These are phyloP conservation scores for Aspergillus leporis DNA, from an alignment of 495 filamentous ascomycete species.

Conservation along the genomic window DNA sequence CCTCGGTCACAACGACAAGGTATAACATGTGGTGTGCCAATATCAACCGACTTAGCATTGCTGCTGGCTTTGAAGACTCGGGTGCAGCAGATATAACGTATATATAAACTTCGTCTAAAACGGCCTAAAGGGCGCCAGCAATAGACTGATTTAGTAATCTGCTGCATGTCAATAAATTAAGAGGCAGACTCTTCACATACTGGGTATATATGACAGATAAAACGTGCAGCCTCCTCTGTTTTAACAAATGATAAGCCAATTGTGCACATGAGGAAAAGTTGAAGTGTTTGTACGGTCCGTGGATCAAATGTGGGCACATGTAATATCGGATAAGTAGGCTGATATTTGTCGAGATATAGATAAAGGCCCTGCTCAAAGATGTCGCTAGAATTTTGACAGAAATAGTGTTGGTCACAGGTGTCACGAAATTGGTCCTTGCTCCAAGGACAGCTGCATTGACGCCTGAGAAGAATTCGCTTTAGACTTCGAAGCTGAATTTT, in stretches of 20 bases:
- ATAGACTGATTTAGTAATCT: neutral
- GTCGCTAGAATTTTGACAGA: neutral
- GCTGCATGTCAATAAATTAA: neutral
- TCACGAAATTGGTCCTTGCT: neutral
- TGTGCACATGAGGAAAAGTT: neutral
- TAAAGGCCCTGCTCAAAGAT: neutral
- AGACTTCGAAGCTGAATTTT: neutral
- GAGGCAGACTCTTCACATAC: neutral
- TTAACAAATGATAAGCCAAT: neutral
- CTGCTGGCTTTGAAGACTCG: neutral
- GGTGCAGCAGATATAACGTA: neutral
- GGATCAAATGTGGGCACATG: neutral
- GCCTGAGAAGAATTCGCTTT: neutral
- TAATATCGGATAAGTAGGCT: neutral
- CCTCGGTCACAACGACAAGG: neutral
- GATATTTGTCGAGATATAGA: neutral
- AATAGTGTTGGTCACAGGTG: neutral
- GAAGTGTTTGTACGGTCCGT: neutral
- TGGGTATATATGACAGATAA: neutral
- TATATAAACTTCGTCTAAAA: neutral
- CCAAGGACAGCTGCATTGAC: neutral
- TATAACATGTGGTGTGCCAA: neutral
- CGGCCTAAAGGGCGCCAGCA: neutral
- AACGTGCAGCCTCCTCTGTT: neutral
- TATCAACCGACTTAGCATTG: neutral